Evolutionary conservation across 305 asterid genomes (phyloP), one percentile per base, ranked within the genome.

Genomic region (Solanum hybrid): DNA sequence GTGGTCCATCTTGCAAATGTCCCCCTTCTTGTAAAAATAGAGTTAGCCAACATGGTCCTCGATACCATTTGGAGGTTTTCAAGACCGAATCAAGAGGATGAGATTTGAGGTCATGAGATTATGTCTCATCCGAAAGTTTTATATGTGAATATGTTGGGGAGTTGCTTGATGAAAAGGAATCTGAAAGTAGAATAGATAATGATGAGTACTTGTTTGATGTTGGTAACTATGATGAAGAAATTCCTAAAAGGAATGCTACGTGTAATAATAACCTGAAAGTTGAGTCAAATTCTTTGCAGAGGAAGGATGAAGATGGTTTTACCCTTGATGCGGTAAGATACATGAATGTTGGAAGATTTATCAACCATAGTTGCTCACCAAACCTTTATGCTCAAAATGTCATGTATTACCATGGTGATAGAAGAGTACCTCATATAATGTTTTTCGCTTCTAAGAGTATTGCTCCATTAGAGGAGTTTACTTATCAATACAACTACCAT

Each of bases 381-480:
- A 92, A 92, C 87, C 91, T 92, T 27, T 92, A 88, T 90, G 93
- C 91, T 56, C 92, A 86, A 76, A 87, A 91, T 87, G 90, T 87
- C 38, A 26, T 91, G 24, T 92, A 88, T 78, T 91, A 88, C 37
- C 86, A 90, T 38, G 88, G 51, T 22, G 91, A 92, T 78, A 26
- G 31, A 71, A 92, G 76, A 78, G 6, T 85, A 36, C 92, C 94
- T 64, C 94, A 88, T 32, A 24, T 91, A 91, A 45, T 92, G 92
- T 42, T 91, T 45, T 92, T 87, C 26, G 89, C 92, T 87, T 27
- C 84, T 34, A 64, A 51, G 4, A 51, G 66, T 14, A 14, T 45
- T 45, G 64, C 22, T 45, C 7, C 64, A 45, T 14, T 45, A 14
- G 22, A 45, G 64, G 22, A 45, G 64, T 45, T 45, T 45, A 45